These are phyloP conservation scores for Penicillium nordicum DNA, from an alignment of 2,329 filamentous ascomycete species.

Conservation along the genomic window DNA sequence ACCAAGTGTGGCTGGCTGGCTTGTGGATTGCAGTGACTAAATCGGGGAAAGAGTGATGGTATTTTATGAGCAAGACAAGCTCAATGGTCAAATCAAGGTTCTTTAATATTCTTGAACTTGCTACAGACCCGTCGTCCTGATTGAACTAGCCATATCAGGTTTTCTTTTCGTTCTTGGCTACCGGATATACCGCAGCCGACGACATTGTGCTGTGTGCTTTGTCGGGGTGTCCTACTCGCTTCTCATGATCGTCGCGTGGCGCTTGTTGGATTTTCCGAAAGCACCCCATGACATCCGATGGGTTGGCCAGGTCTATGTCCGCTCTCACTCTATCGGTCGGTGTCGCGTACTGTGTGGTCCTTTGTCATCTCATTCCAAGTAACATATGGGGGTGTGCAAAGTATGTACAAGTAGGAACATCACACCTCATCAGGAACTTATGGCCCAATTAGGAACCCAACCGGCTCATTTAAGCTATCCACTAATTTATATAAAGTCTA, in stretches of 20 bases:
- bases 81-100: no score
- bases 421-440: accelerated
- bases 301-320: neutral
- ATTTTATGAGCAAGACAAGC: no score
- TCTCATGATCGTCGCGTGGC: no score
- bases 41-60: no score
- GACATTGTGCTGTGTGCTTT: neutral
- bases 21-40: no score
- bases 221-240: no score
- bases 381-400: neutral
- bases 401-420: neutral
- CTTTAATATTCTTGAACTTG: no score
- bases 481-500: neutral
- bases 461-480: neutral
- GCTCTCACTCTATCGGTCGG: no score
- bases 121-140: no score
- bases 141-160: slow-evolving; percentile 17
- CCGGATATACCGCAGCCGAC: neutral
- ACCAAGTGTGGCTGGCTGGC: no score
- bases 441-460: neutral
- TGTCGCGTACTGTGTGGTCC: no score
- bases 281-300: neutral
- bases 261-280: neutral
- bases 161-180: neutral
- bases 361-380: neutral